A percentile compares a stretch with the other conserved stretches of the same genome.
phyloP scores from a whole-genome alignment of 2,329 filamentous ascomycete genomes.

The Fusarium sp. region DNA sequence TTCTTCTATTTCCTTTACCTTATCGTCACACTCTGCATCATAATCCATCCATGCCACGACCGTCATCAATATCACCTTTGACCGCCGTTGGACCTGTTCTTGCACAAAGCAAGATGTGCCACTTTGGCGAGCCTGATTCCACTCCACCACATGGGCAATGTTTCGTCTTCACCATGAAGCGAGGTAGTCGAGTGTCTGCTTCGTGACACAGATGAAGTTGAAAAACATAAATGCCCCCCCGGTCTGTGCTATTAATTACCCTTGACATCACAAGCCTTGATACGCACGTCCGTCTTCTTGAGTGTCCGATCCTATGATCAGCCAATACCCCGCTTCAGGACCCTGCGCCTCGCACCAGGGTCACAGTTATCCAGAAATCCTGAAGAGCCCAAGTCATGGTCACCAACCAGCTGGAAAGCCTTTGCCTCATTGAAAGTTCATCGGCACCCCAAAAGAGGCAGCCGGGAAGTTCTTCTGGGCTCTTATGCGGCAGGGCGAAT shows the following conservation, averaged over 20 bases:
- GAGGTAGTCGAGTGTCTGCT: conserved; percentile 31
- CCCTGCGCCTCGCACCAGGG: conserved; percentile 41
- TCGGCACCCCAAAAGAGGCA: conserved; percentile 30
- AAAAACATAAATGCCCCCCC: conserved; percentile 20
- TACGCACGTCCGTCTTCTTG: conserved; percentile 29
- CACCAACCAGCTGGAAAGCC: conserved; percentile 41
- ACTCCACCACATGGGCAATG: conserved; percentile 27
- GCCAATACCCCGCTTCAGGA: conserved; percentile 37
- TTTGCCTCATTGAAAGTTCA: conserved; percentile 27
- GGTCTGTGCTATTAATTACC: conserved; percentile 12
- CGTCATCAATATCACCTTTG: conserved; percentile 11
- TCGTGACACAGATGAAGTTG: conserved; percentile 26
- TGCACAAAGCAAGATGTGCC: conserved; percentile 31
- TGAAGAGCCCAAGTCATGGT: conserved; percentile 36
- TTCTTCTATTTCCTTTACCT: conserved; percentile 3
- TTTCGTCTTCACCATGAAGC: conserved; percentile 25
- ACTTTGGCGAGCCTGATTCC: conserved; percentile 21
- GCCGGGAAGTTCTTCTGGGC: conserved; percentile 13
- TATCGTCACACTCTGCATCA: neutral
- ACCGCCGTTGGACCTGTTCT: conserved; percentile 44
- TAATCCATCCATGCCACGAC: neutral
- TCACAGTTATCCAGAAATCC: conserved; percentile 40
- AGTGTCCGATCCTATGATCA: conserved; percentile 4
- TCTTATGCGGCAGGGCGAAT: conserved; percentile 15
- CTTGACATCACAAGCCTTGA: conserved; percentile 31